Base-by-base conservation (phyloP, 2,329 filamentous ascomycete genomes). In the Ceratocystis alfenasii region DNA sequence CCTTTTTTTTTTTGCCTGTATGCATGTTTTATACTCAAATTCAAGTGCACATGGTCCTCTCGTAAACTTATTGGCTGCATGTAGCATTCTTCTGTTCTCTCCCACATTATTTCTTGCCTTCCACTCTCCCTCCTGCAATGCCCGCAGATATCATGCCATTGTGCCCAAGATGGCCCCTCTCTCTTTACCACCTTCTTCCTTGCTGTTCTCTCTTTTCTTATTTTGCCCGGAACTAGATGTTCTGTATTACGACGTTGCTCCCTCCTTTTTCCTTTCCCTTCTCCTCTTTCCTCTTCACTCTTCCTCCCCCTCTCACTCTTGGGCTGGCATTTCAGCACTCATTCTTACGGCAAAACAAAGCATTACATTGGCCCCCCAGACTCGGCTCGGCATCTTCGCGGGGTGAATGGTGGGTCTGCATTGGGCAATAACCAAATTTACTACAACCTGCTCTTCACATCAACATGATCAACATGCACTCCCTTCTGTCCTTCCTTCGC, bases 81-180 rank as follows among this genome's bases (percentile, higher is more conserved):
- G 25, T 33, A 17, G 5, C 15, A 59, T 30, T 30, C 12, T 41
- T 41, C 7, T 59, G 15, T 36, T 8, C 25, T 20, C 22, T 25
- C n/a, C 22, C 46, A 22, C 17, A 22, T 17, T 20, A n/a, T 25
- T n/a, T 25, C 15, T 62, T 62, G 45, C 36, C 45, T 30, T 53
- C 3, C 30, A 17, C 28, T 41, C 10, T 17, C 20, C 30, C 15
- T 48, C 25, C 60, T 30, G 36, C 45, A 62, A 36, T 59, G 53
- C 53, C 53, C 53, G 53, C 53, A 33, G 15, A n/a, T 30, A 59
- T 59, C 53, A 59, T 30, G 53, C 53, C 53, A 59, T 33, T 59
- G 53, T 59, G 53, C 53, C 53, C 15, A 59, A 59, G 53, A 33
- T 59, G 53, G n/a, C 53, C 36, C 12, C 28, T 59, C 53, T 57